Conservation (phyloP, 2,329 filamentous ascomycete genomes). For the Penicillium carneum region DNA sequence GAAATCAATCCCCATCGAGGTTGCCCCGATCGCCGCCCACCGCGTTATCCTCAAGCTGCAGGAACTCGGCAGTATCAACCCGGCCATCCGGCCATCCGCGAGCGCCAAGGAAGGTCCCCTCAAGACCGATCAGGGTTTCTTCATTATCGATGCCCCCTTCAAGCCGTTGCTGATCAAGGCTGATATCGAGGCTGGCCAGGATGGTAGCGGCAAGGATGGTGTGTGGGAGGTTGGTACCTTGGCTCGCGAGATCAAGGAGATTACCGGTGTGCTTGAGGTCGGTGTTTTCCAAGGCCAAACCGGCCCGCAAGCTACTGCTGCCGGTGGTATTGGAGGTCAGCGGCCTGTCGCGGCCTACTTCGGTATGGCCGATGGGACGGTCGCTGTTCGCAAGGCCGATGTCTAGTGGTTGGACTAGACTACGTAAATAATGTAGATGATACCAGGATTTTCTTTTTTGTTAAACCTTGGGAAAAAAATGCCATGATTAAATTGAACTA, state of each 20-base stretch:
- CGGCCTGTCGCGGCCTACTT: slow-evolving; percentile 95
- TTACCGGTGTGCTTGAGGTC: slow-evolving; percentile 88
- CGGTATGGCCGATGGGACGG: slow-evolving; percentile 79
- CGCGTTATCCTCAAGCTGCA: slow-evolving; percentile 76
- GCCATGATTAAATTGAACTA: slow-evolving; percentile 18
- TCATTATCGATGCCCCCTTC: slow-evolving; percentile 93
- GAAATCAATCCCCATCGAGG: slow-evolving; percentile 90
- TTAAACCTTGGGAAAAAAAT: slow-evolving; percentile 6
- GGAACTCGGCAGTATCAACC: slow-evolving; percentile 74
- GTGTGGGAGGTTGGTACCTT: slow-evolving; percentile 81
- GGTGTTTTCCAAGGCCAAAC: slow-evolving; percentile 87
- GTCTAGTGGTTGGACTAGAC: slow-evolving; percentile 14
- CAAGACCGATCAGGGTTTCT: slow-evolving; percentile 84
- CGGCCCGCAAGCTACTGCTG: slow-evolving; percentile 71
- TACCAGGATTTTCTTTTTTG: slow-evolving; percentile 31
- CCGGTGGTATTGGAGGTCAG: slow-evolving; percentile 74
- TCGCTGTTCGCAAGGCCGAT: slow-evolving; percentile 61
- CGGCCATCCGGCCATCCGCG: slow-evolving; percentile 74
- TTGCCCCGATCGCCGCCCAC: slow-evolving; percentile 81
- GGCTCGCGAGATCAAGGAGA: slow-evolving; percentile 75
- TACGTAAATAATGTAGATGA: slow-evolving; percentile 32
- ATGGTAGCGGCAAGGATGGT: slow-evolving; percentile 67
- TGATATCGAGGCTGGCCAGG: slow-evolving; percentile 60
- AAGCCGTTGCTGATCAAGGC: slow-evolving; percentile 70
- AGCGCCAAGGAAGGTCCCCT: slow-evolving; percentile 82